A percentile compares a stretch with the other conserved stretches of the same genome.
These are phyloP conservation scores for Purshia tridentata DNA, from an alignment of 306 rosid genomes.

Conservation along the genomic window DNA sequence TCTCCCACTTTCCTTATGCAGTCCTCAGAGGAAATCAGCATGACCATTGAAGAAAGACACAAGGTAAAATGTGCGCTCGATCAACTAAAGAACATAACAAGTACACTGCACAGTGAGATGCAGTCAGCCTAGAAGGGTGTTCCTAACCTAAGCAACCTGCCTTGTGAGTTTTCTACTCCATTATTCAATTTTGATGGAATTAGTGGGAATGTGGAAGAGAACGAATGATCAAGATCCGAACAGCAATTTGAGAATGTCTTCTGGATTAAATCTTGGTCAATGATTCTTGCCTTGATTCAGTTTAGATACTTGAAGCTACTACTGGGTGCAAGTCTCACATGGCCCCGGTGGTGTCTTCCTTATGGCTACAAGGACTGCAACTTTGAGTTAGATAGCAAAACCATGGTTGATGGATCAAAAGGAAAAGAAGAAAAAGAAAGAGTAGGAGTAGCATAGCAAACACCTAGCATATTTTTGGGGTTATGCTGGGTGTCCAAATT, in stretches of 20 bases:
- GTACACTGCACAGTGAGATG: conserved; percentile 12
- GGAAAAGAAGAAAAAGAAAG: no score
- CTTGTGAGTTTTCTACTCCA: conserved; percentile 29
- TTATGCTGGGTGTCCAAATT: no score
- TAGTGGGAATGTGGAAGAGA: not conserved
- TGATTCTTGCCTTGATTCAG: not conserved
- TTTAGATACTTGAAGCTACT: not conserved
- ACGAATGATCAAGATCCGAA: not conserved
- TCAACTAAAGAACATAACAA: conserved; percentile 33
- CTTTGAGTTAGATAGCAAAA: not conserved
- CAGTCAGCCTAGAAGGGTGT: conserved; percentile 18
- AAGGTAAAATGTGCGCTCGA: conserved; percentile 38
- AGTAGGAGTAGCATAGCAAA: no score
- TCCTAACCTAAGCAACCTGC: conserved; percentile 3
- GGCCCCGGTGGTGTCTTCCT: not conserved
- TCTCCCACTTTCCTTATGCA: conserved; percentile 33
- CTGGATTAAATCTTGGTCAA: not conserved
- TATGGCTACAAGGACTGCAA: not conserved
- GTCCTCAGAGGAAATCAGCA: conserved; percentile 39
- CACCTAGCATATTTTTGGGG: no score
- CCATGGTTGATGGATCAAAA: not conserved
- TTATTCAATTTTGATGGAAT: not conserved
- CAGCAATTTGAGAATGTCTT: not conserved
- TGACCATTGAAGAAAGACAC: conserved; percentile 56
- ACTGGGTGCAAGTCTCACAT: not conserved